Percentiles rank a stretch among this genome's conserved stretches.
These are phyloP conservation scores for Phalaenopsis hybrid DNA, from an alignment of 116 monocot species.

Conservation along the genomic window DNA sequence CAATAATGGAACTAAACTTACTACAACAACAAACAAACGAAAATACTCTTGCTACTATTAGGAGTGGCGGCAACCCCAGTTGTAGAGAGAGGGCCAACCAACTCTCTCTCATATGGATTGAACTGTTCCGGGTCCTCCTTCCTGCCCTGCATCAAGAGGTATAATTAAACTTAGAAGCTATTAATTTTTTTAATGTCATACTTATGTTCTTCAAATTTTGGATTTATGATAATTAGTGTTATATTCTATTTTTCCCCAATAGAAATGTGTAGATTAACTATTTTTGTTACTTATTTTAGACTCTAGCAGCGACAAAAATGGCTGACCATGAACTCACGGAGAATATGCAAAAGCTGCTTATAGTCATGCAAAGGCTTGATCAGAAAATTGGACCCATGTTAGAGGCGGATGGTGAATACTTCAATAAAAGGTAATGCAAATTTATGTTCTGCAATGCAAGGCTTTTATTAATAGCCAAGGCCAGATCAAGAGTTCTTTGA, in stretches of 20 bases:
- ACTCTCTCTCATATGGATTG: no score
- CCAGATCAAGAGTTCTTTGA: no score
- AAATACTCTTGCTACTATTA: no score
- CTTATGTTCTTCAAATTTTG: background rate
- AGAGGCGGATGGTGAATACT: conserved; percentile 82
- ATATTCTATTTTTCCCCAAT: background rate
- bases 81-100: no score
- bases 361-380: conserved; percentile 89
- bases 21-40: no score
- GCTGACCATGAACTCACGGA: conserved; percentile 71
- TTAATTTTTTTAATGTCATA: background rate
- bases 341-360: conserved; percentile 83
- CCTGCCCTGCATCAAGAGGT: no score
- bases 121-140: no score
- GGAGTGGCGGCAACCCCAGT: no score
- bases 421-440: conserved; percentile 58
- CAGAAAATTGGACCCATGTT: conserved; percentile 81
- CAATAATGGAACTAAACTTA: no score
- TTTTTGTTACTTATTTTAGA: conserved; percentile 34
- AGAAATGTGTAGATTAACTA: background rate
- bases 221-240: background rate
- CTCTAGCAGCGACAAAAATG: conserved; percentile 72
- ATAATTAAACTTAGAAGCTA: no score
- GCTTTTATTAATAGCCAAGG: background rate
- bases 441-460: background rate